Base-by-base conservation (phyloP, 108 stramenopile genomes). In the Cyclotella cryptica region DNA sequence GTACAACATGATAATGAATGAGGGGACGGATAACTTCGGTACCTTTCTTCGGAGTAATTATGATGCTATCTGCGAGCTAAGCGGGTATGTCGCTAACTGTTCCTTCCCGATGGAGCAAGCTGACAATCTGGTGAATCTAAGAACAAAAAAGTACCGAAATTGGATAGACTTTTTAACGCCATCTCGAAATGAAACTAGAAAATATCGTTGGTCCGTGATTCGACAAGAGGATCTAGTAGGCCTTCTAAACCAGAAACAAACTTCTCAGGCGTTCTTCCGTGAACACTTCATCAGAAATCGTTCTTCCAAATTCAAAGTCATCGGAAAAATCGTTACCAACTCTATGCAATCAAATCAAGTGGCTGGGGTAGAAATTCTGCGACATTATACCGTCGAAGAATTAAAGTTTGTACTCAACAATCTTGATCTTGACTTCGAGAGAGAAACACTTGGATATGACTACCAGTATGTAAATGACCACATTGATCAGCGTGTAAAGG, bases 1-100 rank as follows among this genome's bases (percentile, higher is more conserved):
- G 2, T 64, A 64, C 62, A 64, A 64, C 35, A 64, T 64, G 62
- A 64, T 64, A 41, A 64, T 64, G 62, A 18, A 64, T 22, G 39
- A 41, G 17, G 39, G 62, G 7, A 64, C 62, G 1, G 62, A 64
- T 12, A 43, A 64, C 41, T 64, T 64, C 21, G 62, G 62, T 14
- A 64, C 39, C 11, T 64, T 64, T 22, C 41, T 64, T 18, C 39
- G 40, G 14, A 43, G 41, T 40, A 41, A 39, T 2, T 64, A 64
- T 21, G 41, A 42, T 12, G 62, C 62, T 42, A 64, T 19, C 24
- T 64, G 62, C 15, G 62, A 64, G 40, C 39, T 2, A 4, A 2
- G 6, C 14, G 58, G 1, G 1, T 26, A 59, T 21, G 26, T 3
- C 24, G 21, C 7, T 42, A 22, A 22, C 39, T 64, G 62, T 43